Conservation (phyloP, 2,329 filamentous ascomycete genomes). For the Aureobasidium leucospermi region DNA sequence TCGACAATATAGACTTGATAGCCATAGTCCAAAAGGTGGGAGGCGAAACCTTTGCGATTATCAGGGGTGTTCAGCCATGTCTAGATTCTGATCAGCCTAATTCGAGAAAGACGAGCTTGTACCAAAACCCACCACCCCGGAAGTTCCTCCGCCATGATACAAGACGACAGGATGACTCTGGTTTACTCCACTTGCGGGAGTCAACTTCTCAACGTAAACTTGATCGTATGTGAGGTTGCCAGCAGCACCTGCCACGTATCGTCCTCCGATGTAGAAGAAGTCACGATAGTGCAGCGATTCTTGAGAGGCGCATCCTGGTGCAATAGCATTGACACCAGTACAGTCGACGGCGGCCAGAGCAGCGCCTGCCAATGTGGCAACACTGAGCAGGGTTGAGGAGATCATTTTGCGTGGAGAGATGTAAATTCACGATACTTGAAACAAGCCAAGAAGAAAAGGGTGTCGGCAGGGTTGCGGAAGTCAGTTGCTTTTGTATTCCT, state of each 20-base stretch:
- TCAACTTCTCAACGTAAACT: constrained; percentile 10
- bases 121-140: constrained; percentile 30
- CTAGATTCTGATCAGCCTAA: neutral
- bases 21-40: constrained; percentile 5
- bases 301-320: constrained; percentile 1
- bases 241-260: constrained; percentile 15
- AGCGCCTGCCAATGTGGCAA: neutral
- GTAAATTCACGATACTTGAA: neutral
- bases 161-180: constrained; percentile 32
- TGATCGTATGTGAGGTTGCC: constrained; percentile 6
- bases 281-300: constrained; percentile 8
- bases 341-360: neutral
- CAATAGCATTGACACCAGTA: constrained; percentile 5
- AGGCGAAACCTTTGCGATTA: constrained; percentile 35
- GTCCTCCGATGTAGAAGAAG: constrained; percentile 14
- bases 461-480: neutral
- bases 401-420: neutral
- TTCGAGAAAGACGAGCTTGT: neutral
- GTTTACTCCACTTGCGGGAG: constrained; percentile 17
- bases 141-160: constrained; percentile 37
- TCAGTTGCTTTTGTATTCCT: neutral
- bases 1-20: constrained; percentile 36
- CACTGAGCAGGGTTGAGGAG: constrained; percentile 1
- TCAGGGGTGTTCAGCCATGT: constrained; percentile 37
- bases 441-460: constrained; percentile 1